Evolutionary conservation across 306 rosid species (phyloP).

Genomic region (Sesbania bispinosa): DNA sequence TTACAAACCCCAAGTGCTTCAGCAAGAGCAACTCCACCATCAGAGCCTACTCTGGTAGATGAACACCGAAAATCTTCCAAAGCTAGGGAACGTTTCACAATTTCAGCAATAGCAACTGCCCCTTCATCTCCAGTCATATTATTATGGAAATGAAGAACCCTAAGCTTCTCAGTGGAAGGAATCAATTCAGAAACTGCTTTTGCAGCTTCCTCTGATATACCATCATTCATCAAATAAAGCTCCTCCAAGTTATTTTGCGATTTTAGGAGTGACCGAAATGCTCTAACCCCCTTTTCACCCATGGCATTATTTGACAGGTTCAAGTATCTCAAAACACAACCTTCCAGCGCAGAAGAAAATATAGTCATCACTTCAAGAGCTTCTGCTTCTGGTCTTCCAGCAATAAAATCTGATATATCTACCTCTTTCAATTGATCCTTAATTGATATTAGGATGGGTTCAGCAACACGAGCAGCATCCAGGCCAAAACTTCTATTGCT

Average conservation of each 20-base stretch:
- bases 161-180: conserved; percentile 78
- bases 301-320: conserved; percentile 80
- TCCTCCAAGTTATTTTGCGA: conserved; percentile 74
- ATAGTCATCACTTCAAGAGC: conserved; percentile 80
- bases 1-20: conserved; percentile 70
- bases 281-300: conserved; percentile 83
- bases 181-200: conserved; percentile 78
- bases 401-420: conserved; percentile 79
- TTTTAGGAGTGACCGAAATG: conserved; percentile 65
- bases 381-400: conserved; percentile 79
- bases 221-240: conserved; percentile 90
- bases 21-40: conserved; percentile 75
- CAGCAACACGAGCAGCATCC: conserved; percentile 75
- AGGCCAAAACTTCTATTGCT: conserved; percentile 88
- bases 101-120: conserved; percentile 62
- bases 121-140: conserved; percentile 65
- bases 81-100: conserved; percentile 57
- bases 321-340: conserved; percentile 57
- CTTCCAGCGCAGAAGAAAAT: conserved; percentile 77
- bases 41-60: conserved; percentile 80
- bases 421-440: conserved; percentile 70
- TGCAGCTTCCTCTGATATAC: conserved; percentile 95
- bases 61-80: conserved; percentile 87
- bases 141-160: conserved; percentile 83
- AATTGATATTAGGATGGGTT: conserved; percentile 57